Evolutionary conservation across 2,329 filamentous ascomycete species (phyloP), one percentile per base, ranked within the genome.

Genomic region (Lecanosticta acicola): DNA sequence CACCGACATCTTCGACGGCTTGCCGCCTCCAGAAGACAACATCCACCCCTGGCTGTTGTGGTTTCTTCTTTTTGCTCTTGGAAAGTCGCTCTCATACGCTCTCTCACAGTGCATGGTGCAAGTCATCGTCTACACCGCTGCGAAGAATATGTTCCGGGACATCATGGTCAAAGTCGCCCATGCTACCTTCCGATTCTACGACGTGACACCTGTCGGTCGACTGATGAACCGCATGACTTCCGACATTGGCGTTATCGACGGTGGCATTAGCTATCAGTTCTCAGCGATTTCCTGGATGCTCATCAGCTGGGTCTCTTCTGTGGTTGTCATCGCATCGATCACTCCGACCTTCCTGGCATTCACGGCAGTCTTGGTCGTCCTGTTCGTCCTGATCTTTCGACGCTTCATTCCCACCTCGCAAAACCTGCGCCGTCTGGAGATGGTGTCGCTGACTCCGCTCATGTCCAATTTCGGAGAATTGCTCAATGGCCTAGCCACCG

Each of bases 391-490:
- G 55, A 82, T 88, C 47, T 95, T 94, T 66, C 66, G 80, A 44
- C 76, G 76, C 9, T 95, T 94, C 63, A 71, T 94, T 3, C 88
- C 89, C 0, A 83, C 86, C 0, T 94, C 88, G 0, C 88, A 94
- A 59, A 88, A 82, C 47, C 74, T 95, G 3, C 80, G 89, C 3
- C 79, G 89, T 4, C 77, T 95, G 11, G 89, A 95, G 63, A 94
- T 91, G 84, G 84, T 90, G 0, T 94, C 88, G 1, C 72, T 95
- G 0, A 91, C 84, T 8, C 90, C 90, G 0, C 73, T 96, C 16
- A 88, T 96, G 71, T 89, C 89, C 32, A 95, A 96, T 63, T 95
- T 96, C 53, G 89, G 89, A 18, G 87, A 89, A 18, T 77, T 95
- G 34, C 75, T 94, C 2, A 85, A 94, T 49, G 90, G 90, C 0